Evolutionary conservation across 345 rosid genomes (phyloP), one percentile per base, ranked within the genome.

Genomic region (Ailanthus altissimus): DNA sequence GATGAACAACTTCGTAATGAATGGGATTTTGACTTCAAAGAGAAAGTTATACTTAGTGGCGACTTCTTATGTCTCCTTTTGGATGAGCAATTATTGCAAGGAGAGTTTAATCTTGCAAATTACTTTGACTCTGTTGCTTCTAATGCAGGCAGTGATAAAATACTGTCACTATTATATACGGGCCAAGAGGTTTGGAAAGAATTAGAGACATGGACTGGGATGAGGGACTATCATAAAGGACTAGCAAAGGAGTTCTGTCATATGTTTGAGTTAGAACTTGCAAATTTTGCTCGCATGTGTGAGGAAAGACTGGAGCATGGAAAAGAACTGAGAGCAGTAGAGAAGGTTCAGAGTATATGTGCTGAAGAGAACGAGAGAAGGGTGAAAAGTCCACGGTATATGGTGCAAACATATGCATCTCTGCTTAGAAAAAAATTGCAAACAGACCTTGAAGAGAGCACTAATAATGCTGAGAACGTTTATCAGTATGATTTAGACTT

Each of bases 1-100:
- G 38, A 32, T 32, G 38, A 32, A 32, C 38, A 32, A 32, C 38
- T 32, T 32, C 3, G 3, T 32, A 32, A 32, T 32, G 38, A 32
- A 1, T 32, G 38, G 38, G 38, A 32, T 32, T 32, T 3, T 32
- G 38, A 32, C 38, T 1, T 32, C 2, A 32, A 32, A 32, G 38
- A 32, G 38, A 32, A 32, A 3, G 28, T 75, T 53, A 20, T n/a
- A 53, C 43, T 54, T 16, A 42, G 23, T 11, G 12, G 21, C 3
- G 64, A 66, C 36, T 16, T 57, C 53, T 38, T 64, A 21, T 65
- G 16, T 26, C 26, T 75, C 13, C 8, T 64, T 63, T 40, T 75
- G 70, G 60, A 74, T 49, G 47, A 63, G 28, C 46, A 12, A 32
- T 32, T 32, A n/a, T n/a, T n/a, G n/a, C n/a, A n/a, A 32, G 38